Conservation (phyloP, 305 asterid species). For the Solanum hybrid region DNA sequence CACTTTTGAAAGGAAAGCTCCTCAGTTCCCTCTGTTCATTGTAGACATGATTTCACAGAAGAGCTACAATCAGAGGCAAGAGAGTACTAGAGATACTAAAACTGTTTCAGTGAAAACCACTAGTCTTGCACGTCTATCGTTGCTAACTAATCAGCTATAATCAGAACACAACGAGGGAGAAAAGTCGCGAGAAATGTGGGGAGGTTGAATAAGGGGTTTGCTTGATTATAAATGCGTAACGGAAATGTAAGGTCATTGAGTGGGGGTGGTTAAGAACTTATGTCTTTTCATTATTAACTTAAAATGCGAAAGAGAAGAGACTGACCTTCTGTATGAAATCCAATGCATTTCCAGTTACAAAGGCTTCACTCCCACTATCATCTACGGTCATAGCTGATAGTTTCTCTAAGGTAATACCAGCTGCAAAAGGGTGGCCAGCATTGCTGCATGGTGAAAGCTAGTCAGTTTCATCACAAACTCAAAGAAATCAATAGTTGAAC, state of each 20-base stretch:
- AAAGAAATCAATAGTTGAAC: slow-evolving; percentile 7
- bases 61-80: background rate
- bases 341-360: slow-evolving; percentile 81
- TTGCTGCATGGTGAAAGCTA: slow-evolving; percentile 46
- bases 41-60: background rate
- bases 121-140: background rate
- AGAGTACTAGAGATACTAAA: background rate
- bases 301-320: background rate
- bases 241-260: background rate
- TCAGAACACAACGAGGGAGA: background rate
- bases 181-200: background rate
- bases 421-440: slow-evolving; percentile 92
- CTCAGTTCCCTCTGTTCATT: background rate
- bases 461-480: background rate
- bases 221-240: background rate
- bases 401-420: slow-evolving; percentile 78
- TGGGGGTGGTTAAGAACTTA: background rate
- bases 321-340: slow-evolving; percentile 75
- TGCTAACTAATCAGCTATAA: background rate
- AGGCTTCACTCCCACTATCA: slow-evolving; percentile 80
- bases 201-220: background rate
- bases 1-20: background rate
- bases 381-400: slow-evolving; percentile 90
- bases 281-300: background rate
- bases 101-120: background rate